phyloP scores from a whole-genome alignment of 108 stramenopile species.

The Craspedostauros australis region DNA sequence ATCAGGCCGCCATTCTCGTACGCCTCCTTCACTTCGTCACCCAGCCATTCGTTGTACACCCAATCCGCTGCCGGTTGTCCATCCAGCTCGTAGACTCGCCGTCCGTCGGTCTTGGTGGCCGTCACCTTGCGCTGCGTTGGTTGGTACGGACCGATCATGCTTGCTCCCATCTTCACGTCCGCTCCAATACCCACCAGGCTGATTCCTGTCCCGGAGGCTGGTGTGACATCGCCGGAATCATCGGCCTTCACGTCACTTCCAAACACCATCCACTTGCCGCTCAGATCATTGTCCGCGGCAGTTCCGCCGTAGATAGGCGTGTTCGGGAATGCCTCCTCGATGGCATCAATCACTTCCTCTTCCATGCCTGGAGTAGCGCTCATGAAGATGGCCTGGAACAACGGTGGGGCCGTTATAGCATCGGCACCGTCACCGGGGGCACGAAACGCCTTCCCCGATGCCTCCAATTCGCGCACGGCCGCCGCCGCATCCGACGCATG shows the following conservation, averaged over 20 bases:
- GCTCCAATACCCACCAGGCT: slow-evolving; percentile 1
- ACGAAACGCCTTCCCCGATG: too few species aligned
- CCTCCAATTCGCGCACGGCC: background rate
- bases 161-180: background rate
- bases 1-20: slow-evolving; percentile 4
- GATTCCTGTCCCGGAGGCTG: background rate
- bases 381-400: slow-evolving; percentile 4
- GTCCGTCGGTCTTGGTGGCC: slow-evolving; percentile 10
- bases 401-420: background rate
- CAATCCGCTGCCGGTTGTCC: slow-evolving; percentile 1
- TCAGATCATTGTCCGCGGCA: slow-evolving; percentile 2
- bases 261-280: background rate
- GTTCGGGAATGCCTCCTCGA: background rate
- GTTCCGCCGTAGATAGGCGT: slow-evolving; percentile 2
- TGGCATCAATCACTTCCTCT: background rate
- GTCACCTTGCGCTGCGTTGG: background rate
- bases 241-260: background rate
- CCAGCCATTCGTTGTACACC: slow-evolving; percentile 7
- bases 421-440: too few species aligned
- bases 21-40: slow-evolving; percentile 3
- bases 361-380: slow-evolving; percentile 1
- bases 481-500: background rate
- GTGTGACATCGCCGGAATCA: too few species aligned
- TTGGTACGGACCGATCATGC: slow-evolving; percentile 5
- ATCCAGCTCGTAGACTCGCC: slow-evolving; percentile 1